phyloP scores from a whole-genome alignment of 2,329 filamentous ascomycete species.

The Metarhizium brunneum region DNA sequence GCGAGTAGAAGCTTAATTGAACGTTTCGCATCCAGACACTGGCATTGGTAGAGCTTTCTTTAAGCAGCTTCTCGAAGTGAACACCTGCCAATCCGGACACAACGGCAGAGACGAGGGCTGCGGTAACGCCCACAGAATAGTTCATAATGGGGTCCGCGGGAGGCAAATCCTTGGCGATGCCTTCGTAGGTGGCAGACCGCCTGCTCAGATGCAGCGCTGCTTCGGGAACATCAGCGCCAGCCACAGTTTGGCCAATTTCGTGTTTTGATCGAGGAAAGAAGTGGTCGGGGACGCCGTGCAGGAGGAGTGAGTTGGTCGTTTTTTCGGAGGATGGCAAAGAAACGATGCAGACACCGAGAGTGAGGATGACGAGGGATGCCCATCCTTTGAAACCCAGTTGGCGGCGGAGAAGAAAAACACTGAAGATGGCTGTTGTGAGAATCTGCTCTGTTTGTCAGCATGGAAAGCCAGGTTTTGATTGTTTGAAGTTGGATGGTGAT shows the following conservation, averaged over 20 bases:
- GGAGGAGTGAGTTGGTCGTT: conserved; percentile 45
- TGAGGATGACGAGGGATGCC: conserved; percentile 69
- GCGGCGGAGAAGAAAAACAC: conserved; percentile 65
- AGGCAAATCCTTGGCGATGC: conserved; percentile 57
- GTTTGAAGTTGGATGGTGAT: background rate
- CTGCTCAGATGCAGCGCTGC: conserved; percentile 28
- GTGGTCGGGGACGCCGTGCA: conserved; percentile 54
- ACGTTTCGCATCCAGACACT: conserved; percentile 93
- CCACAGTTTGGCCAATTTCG: conserved; percentile 52
- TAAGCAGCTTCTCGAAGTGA: conserved; percentile 85
- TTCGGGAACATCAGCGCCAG: conserved; percentile 10
- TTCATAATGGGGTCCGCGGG: conserved; percentile 53
- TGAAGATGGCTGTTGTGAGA: conserved; percentile 80
- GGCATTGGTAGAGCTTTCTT: conserved; percentile 65
- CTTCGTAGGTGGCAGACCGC: conserved; percentile 84
- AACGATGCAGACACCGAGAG: conserved; percentile 75
- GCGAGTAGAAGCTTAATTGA: conserved; percentile 86
- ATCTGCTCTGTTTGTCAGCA: conserved; percentile 40
- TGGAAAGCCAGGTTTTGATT: background rate
- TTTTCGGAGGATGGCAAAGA: conserved; percentile 60
- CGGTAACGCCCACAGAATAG: conserved; percentile 66
- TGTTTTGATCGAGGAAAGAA: conserved; percentile 75
- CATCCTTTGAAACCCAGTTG: conserved; percentile 66
- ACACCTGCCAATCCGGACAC: conserved; percentile 80
- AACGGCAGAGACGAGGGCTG: conserved; percentile 68